These are phyloP conservation scores for Coprinopsis marcescibilis DNA, from an alignment of 768 basidiomycete genomes.

Conservation along the genomic window DNA sequence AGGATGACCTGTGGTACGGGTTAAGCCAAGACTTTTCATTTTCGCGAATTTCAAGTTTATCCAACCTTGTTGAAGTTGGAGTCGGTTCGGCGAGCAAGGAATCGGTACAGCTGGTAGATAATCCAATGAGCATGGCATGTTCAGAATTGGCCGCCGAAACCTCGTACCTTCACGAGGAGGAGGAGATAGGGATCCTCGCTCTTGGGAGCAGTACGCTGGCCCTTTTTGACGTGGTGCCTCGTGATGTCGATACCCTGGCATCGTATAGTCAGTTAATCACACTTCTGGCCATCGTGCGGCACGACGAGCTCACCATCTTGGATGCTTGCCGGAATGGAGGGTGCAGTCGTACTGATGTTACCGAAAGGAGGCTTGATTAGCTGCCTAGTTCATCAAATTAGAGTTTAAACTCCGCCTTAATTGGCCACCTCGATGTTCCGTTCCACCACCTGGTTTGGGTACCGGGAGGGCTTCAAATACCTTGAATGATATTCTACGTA, in stretches of 20 bases:
- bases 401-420: constrained; percentile 41
- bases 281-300: constrained; percentile 19
- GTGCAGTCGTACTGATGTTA: constrained; percentile 25
- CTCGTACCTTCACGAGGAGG: constrained; percentile 88
- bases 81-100: constrained; percentile 96
- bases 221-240: constrained; percentile 98
- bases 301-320: constrained; percentile 77
- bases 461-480: background rate
- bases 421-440: constrained; percentile 5
- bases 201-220: constrained; percentile 88
- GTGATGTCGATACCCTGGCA: constrained; percentile 90
- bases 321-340: constrained; percentile 52
- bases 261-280: constrained; percentile 12
- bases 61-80: constrained; percentile 89
- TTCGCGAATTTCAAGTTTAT: background rate
- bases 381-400: constrained; percentile 50
- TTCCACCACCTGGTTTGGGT: background rate
- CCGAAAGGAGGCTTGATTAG: constrained; percentile 50
- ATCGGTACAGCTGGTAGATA: constrained; percentile 88
- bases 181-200: constrained; percentile 99
- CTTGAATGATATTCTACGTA: background rate
- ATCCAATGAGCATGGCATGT: constrained; percentile 8
- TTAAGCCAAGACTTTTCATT: too few species aligned
- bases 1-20: constrained; percentile 95
- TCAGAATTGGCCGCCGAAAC: constrained; percentile 5